phyloP scores from a whole-genome alignment of 352 stramenopile genomes.

The Phytophthora nicotianae region DNA sequence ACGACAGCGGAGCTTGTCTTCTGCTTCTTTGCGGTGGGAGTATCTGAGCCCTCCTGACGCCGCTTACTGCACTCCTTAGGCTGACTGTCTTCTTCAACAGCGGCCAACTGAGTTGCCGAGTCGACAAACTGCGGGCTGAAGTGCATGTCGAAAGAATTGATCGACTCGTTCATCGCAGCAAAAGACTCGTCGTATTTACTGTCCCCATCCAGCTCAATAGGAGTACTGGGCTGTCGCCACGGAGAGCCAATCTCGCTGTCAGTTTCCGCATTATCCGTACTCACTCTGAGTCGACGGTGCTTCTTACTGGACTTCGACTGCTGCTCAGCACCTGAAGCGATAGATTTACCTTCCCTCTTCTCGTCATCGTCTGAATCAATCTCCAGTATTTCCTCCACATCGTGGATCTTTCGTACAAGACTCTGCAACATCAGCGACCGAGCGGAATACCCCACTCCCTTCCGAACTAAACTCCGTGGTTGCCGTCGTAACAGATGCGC shows the following conservation, averaged over 20 bases:
- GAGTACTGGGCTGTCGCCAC: slow-evolving; percentile 11
- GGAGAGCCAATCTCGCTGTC: slow-evolving; percentile 25
- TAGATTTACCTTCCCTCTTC: slow-evolving; percentile 9
- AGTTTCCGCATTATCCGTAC: slow-evolving; percentile 19
- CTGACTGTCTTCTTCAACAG: slow-evolving; percentile 5
- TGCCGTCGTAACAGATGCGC: slow-evolving; percentile 46
- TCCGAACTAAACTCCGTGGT: slow-evolving; percentile 21
- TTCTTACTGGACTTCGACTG: slow-evolving; percentile 4
- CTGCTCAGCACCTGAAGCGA: not conserved
- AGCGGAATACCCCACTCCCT: slow-evolving; percentile 45
- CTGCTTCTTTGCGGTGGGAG: slow-evolving; percentile 12
- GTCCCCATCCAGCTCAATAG: not conserved
- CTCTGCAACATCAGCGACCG: slow-evolving; percentile 51
- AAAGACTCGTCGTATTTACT: slow-evolving; percentile 32
- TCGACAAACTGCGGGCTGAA: slow-evolving; percentile 65
- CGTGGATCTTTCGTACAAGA: slow-evolving; percentile 61
- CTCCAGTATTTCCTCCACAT: slow-evolving; percentile 32
- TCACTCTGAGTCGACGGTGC: slow-evolving; percentile 2
- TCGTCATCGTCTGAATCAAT: slow-evolving; percentile 33
- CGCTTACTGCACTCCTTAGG: slow-evolving; percentile 5
- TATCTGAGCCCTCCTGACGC: slow-evolving; percentile 1
- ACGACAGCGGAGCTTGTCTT: slow-evolving; percentile 2
- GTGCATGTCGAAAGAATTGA: slow-evolving; percentile 44
- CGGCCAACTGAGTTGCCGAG: slow-evolving; percentile 29
- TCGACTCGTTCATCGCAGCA: slow-evolving; percentile 36